Conservation (phyloP, 225 moss, liverwort and hornwort species). For the Marchantia paleacea region DNA sequence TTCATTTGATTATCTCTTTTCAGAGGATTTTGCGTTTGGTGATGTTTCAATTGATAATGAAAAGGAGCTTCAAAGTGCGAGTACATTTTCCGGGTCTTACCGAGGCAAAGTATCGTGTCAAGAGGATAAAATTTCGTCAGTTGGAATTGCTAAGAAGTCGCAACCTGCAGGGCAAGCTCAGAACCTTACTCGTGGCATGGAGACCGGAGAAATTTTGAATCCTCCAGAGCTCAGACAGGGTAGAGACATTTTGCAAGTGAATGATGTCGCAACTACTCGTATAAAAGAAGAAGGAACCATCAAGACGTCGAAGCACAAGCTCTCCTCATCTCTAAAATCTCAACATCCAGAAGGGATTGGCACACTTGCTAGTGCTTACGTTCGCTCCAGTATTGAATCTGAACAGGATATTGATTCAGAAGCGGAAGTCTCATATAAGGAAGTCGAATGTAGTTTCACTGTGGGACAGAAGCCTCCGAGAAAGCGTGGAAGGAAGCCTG, state of each 20-base stretch:
- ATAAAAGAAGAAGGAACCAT: conserved; percentile 1
- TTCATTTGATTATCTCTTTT: conserved; percentile 32
- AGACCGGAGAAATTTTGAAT: conserved; percentile 28
- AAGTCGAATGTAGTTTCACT: conserved; percentile 58
- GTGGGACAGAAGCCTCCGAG: conserved; percentile 80
- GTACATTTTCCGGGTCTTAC: conserved; percentile 13
- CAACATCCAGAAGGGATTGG: conserved; percentile 44
- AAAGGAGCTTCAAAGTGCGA: conserved; percentile 10
- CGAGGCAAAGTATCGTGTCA: not conserved
- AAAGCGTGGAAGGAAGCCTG: conserved; percentile 89
- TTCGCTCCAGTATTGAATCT: conserved; percentile 66
- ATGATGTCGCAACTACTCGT: not conserved
- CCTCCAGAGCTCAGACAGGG: conserved; percentile 22
- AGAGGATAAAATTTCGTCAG: conserved; percentile 6
- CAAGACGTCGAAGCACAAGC: conserved; percentile 1
- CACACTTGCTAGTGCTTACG: conserved; percentile 43
- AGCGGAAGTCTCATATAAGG: conserved; percentile 80
- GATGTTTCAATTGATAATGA: conserved; percentile 28
- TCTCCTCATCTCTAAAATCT: conserved; percentile 32
- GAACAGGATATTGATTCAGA: conserved; percentile 86
- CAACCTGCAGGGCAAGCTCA: conserved; percentile 9
- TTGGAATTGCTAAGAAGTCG: conserved; percentile 4
- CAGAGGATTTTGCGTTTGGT: conserved; percentile 26
- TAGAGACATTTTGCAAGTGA: conserved; percentile 3
- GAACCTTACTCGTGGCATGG: conserved; percentile 5